Evolutionary conservation across 495 filamentous ascomycete species (phyloP).

Genomic region (Sphaerosporella brunnea): DNA sequence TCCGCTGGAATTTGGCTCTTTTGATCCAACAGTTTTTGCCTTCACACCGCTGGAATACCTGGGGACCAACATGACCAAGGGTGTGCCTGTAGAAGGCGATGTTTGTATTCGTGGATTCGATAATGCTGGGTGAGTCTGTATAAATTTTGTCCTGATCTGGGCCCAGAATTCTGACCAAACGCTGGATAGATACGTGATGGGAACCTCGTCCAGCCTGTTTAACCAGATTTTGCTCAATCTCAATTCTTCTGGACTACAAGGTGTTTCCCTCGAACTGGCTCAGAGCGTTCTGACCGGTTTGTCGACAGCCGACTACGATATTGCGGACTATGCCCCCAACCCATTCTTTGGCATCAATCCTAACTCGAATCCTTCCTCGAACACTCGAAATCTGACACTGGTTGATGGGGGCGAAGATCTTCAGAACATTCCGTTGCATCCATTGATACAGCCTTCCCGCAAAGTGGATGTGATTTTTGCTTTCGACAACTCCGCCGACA

Average conservation of each 20-base stretch:
- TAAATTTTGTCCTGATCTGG: neutral
- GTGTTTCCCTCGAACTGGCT: slow-evolving; percentile 39
- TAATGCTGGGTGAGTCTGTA: slow-evolving; percentile 39
- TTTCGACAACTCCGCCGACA: slow-evolving; percentile 73
- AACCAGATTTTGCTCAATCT: slow-evolving; percentile 45
- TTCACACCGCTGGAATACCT: slow-evolving; percentile 61
- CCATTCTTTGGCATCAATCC: slow-evolving; percentile 63
- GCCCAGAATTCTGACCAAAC: slow-evolving; percentile 8
- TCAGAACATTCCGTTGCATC: slow-evolving; percentile 77
- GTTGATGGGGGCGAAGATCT: slow-evolving; percentile 76
- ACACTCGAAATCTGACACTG: slow-evolving; percentile 43
- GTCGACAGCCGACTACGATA: slow-evolving; percentile 41
- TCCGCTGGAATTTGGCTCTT: slow-evolving; percentile 72
- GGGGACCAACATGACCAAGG: slow-evolving; percentile 60
- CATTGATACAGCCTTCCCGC: slow-evolving; percentile 62
- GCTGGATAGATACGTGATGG: slow-evolving; percentile 52
- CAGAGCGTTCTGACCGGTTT: slow-evolving; percentile 23
- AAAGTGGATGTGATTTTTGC: slow-evolving; percentile 84
- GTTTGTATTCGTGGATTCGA: slow-evolving; percentile 67
- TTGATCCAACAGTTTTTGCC: slow-evolving; percentile 61
- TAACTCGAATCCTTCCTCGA: slow-evolving; percentile 40
- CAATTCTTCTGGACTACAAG: slow-evolving; percentile 34
- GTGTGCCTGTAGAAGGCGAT: slow-evolving; percentile 39
- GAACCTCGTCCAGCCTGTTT: slow-evolving; percentile 81
- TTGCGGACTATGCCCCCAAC: slow-evolving; percentile 68